Base-by-base conservation (phyloP, 2,329 filamentous ascomycete species). In the Penicillium sp. region DNA sequence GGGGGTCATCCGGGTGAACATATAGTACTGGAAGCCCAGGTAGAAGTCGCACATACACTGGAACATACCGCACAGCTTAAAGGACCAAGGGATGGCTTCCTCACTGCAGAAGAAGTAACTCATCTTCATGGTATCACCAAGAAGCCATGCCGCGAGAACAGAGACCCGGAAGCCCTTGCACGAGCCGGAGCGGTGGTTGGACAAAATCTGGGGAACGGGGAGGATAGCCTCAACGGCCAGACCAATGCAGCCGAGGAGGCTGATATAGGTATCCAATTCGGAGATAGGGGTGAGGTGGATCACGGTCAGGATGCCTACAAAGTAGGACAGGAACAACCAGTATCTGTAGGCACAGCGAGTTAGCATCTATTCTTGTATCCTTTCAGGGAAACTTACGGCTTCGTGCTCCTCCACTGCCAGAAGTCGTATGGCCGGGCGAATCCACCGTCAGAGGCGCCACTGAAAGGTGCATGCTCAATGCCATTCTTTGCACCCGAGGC, bases 391-490 rank as follows among this genome's bases (percentile, higher is more conserved):
- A 69, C 72, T 53, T 68, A 76, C 57, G 80, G 79, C 46, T 74
- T 71, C 16, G 75, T 67, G 44, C 65, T 69, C 52, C 71, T 75
- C 81, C 81, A 84, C 59, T 80, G 79, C 81, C 81, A 84, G 62
- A 84, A 84, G 44, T 75, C 72, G 57, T 76, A 83, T 0, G 81
- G 80, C 27, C 81, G 70, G 13, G 65, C 66, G 45, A 71, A 62
- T 23, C 49, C 63, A 46, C 51, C 46, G 26, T 57, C 56, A 11
- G 54, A 51, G 36, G 37, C 51, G 41, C 51, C 65, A 44, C 64
- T 68, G 51, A 74, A 74, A 8, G 72, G 61, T 53, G 65, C 47
- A 62, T 71, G 65, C 60, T 74, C 62, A 44, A 71, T 60, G 46
- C 71, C 59, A 52, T 66, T 59, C 59, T 66, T 67, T 40, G 51